phyloP scores from a whole-genome alignment of 78 protist genomes.

The Creolimax fragrantissima region DNA sequence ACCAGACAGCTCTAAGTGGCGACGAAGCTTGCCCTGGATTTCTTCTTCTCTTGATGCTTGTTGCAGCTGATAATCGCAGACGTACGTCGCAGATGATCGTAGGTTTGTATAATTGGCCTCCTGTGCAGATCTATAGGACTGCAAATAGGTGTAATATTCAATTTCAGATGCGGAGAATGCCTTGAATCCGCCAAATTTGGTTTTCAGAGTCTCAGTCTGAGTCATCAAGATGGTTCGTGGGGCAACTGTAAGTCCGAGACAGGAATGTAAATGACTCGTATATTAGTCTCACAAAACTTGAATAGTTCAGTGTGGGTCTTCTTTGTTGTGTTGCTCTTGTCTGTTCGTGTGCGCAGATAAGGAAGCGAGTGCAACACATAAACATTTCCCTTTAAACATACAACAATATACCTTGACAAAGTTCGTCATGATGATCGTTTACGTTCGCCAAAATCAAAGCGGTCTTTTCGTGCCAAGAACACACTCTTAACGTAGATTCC shows the following conservation, averaged over 20 bases:
- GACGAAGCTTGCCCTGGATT: not conserved
- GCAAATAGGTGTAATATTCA: not conserved
- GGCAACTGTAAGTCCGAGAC: not conserved
- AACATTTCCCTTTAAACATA: too few species aligned
- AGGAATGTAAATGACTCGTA: too few species aligned
- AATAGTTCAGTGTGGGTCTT: too few species aligned
- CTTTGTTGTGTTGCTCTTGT: too few species aligned
- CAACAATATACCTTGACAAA: not conserved
- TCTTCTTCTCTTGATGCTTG: conserved; percentile 13
- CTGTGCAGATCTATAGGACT: not conserved
- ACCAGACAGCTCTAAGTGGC: not conserved
- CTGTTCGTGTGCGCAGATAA: not conserved
- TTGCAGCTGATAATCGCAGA: conserved; percentile 23
- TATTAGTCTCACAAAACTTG: too few species aligned
- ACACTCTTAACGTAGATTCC: not conserved
- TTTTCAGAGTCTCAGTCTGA: not conserved
- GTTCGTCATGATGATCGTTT: not conserved
- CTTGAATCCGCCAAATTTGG: not conserved
- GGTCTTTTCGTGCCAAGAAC: not conserved
- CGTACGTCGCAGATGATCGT: not conserved
- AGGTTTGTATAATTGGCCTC: not conserved
- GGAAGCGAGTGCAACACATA: too few species aligned
- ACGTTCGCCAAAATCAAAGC: not conserved
- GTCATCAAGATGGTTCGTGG: conserved; percentile 13
- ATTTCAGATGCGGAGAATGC: conserved; percentile 4